These are phyloP conservation scores for Endocladia muricata DNA, from an alignment of 31 red algal genomes.

Conservation along the genomic window DNA sequence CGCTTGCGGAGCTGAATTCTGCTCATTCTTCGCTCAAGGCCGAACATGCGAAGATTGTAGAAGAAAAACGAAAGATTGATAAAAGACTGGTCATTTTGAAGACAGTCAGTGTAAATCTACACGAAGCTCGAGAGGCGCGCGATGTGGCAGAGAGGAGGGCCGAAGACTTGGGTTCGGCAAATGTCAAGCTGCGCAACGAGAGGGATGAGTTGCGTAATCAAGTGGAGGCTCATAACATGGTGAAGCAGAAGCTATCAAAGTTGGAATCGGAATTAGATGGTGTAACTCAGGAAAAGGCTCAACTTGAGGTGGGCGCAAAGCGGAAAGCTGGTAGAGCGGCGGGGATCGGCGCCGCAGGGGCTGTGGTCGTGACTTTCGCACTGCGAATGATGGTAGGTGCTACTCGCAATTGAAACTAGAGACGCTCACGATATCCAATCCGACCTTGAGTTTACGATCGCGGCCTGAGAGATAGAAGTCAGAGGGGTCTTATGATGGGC, in stretches of 20 bases:
- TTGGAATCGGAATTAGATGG: conserved; percentile 9
- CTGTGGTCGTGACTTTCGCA: not conserved
- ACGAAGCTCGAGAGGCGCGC: conserved; percentile 24
- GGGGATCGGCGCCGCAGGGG: conserved; percentile 10
- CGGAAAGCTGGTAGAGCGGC: conserved; percentile 2
- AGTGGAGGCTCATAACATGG: conserved; percentile 8
- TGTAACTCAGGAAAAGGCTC: conserved; percentile 7
- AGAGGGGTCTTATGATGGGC: not conserved
- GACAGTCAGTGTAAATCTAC: conserved; percentile 38
- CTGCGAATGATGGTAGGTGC: not conserved
- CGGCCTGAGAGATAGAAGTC: not conserved
- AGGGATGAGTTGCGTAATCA: not conserved
- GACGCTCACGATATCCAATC: not conserved
- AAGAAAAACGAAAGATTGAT: conserved; percentile 33
- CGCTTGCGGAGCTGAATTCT: conserved; percentile 27
- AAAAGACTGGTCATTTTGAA: conserved; percentile 27
- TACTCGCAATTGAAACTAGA: not conserved
- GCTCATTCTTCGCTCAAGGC: conserved; percentile 5
- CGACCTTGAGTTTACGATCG: not conserved
- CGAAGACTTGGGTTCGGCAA: not conserved
- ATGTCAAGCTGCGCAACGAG: conserved; percentile 2
- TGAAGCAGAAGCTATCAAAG: conserved; percentile 14
- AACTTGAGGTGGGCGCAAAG: not conserved
- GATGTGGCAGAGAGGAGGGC: conserved; percentile 6
- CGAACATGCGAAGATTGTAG: conserved; percentile 12